A percentile compares a stretch with the other conserved stretches of the same genome.
These are phyloP conservation scores for Petunia secreta DNA, from an alignment of 257 asterid genomes.

Conservation along the genomic window DNA sequence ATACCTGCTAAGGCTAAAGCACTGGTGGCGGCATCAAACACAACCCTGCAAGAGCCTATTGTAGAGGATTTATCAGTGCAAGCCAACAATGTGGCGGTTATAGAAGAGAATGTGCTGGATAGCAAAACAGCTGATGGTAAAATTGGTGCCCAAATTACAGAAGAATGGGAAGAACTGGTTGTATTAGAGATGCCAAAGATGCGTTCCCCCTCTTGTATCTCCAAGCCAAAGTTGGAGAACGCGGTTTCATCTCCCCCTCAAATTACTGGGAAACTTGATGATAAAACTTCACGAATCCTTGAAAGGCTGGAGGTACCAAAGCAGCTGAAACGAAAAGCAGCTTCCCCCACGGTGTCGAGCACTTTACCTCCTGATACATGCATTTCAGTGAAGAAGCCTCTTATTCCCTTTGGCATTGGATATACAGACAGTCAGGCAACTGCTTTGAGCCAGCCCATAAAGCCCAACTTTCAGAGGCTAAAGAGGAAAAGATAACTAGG, in stretches of 20 bases:
- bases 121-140: slow-evolving; percentile 37
- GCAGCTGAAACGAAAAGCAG: slow-evolving; percentile 69
- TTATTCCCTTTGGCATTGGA: slow-evolving; percentile 58
- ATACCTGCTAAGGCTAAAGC: slow-evolving; percentile 56
- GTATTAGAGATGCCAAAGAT: slow-evolving; percentile 57
- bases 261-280: slow-evolving; percentile 63
- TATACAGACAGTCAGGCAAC: slow-evolving; percentile 43
- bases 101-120: slow-evolving; percentile 40
- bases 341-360: slow-evolving; percentile 59
- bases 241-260: slow-evolving; percentile 54
- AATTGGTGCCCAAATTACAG: slow-evolving; percentile 45
- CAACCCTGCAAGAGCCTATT: slow-evolving; percentile 35
- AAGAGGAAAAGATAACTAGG: slow-evolving; percentile 61
- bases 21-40: slow-evolving; percentile 41
- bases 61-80: slow-evolving; percentile 39
- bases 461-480: slow-evolving; percentile 76
- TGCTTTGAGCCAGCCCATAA: slow-evolving; percentile 65
- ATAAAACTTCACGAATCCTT: slow-evolving; percentile 80
- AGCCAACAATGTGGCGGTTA: slow-evolving; percentile 30
- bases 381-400: slow-evolving; percentile 67
- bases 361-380: slow-evolving; percentile 41
- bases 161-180: slow-evolving; percentile 83
- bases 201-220: slow-evolving; percentile 49
- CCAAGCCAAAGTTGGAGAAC: slow-evolving; percentile 49
- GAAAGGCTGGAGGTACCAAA: slow-evolving; percentile 87